These are phyloP conservation scores for Apiotrichum domesticum DNA, from an alignment of 1,284 basidiomycete genomes.

Conservation along the genomic window DNA sequence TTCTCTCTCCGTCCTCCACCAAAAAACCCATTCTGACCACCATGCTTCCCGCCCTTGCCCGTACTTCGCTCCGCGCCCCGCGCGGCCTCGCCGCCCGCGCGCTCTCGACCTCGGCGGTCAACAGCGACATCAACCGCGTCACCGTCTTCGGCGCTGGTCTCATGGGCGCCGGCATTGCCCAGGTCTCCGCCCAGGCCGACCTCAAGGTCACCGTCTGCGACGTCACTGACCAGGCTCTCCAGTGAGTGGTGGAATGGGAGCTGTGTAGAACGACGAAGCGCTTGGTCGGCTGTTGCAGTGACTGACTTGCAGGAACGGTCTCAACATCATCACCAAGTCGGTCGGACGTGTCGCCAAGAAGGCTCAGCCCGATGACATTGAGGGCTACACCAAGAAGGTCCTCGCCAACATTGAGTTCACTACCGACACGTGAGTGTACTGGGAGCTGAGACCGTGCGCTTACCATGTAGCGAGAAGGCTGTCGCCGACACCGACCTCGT, in stretches of 20 bases:
- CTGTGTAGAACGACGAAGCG: too few relatives aligned
- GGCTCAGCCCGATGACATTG: slow-evolving; percentile 48
- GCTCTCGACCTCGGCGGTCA: slow-evolving; percentile 6
- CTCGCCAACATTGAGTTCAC: slow-evolving; percentile 51
- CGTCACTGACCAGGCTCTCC: slow-evolving; percentile 46
- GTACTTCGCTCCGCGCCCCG: slow-evolving; percentile 7
- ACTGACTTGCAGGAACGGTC: slow-evolving; percentile 47
- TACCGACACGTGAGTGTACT: slow-evolving; percentile 47
- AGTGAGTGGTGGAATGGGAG: slow-evolving; percentile 14
- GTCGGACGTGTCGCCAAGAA: slow-evolving; percentile 53
- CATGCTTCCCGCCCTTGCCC: slow-evolving; percentile 14
- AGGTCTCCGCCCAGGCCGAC: slow-evolving; percentile 50
- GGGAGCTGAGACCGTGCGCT: not conserved
- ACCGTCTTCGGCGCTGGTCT: slow-evolving; percentile 51
- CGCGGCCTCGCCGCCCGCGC: slow-evolving; percentile 5
- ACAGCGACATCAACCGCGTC: slow-evolving; percentile 35
- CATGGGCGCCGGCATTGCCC: slow-evolving; percentile 54
- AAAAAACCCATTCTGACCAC: not conserved
- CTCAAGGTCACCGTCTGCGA: slow-evolving; percentile 48
- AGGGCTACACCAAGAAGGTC: slow-evolving; percentile 45
- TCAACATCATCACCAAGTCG: slow-evolving; percentile 54
- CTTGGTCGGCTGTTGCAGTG: not conserved
- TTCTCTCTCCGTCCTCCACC: not conserved
- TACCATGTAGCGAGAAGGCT: slow-evolving; percentile 41
- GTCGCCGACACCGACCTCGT: slow-evolving; percentile 53